These are phyloP conservation scores for Diplocarpon rosae DNA, from an alignment of 2,329 filamentous ascomycete species.

Conservation along the genomic window DNA sequence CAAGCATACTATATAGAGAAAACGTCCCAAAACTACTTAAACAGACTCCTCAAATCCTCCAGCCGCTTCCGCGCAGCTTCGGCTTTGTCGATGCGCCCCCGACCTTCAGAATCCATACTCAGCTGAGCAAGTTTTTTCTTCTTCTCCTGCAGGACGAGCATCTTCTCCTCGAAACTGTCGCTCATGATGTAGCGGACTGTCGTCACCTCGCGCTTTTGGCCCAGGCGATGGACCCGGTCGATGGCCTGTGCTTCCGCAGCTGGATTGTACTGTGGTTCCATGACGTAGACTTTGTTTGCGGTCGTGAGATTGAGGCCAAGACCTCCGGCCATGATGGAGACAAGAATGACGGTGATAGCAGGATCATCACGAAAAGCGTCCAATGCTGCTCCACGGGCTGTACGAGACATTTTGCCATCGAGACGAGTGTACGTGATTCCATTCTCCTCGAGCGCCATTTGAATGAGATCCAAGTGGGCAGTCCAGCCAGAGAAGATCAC, in stretches of 20 bases:
- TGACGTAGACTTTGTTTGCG: conserved; percentile 81
- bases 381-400: conserved; percentile 63
- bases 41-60: conserved; percentile 48
- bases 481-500: conserved; percentile 98
- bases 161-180: conserved; percentile 86
- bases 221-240: conserved; percentile 83
- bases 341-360: conserved; percentile 67
- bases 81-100: conserved; percentile 24
- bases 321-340: conserved; percentile 86
- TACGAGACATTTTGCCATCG: conserved; percentile 78
- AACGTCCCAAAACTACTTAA: conserved; percentile 27
- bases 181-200: conserved; percentile 86
- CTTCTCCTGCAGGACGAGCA: conserved; percentile 79
- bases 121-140: conserved; percentile 86
- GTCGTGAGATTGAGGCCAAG: conserved; percentile 84
- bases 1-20: no score
- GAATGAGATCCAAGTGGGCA: conserved; percentile 82
- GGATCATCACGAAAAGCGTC: conserved; percentile 65
- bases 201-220: conserved; percentile 80
- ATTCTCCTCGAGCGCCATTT: conserved; percentile 60
- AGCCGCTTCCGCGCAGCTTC: conserved; percentile 32
- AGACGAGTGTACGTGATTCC: conserved; percentile 67
- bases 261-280: conserved; percentile 98
- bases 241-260: conserved; percentile 90
- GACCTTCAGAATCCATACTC: conserved; percentile 54